Evolutionary conservation across 208 protist genomes (phyloP).

Genomic region (Acanthamoeba pearcei): DNA sequence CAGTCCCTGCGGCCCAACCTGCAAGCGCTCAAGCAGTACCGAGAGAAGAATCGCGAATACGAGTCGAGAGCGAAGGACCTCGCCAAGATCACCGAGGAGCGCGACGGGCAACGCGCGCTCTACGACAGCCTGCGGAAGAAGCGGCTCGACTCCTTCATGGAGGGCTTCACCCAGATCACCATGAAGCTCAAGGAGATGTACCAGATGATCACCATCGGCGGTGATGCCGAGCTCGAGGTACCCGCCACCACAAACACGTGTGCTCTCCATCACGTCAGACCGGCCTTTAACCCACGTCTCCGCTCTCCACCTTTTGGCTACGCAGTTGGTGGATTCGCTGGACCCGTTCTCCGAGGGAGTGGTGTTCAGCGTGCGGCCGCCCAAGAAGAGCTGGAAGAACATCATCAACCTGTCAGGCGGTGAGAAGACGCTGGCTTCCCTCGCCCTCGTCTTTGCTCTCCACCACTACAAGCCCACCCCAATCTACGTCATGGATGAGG

Average conservation of each 20-base stretch:
- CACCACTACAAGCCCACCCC: constrained; percentile 99
- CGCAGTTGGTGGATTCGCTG: constrained; percentile 96
- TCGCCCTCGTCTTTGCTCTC: constrained; percentile 99
- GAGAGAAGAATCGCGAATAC: constrained; percentile 87
- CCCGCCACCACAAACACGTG: neutral
- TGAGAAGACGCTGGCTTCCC: constrained; percentile 99
- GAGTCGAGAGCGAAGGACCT: constrained; percentile 80
- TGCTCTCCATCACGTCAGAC: neutral
- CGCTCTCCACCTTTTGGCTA: neutral
- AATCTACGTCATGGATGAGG: constrained; percentile 99
- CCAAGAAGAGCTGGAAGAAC: constrained; percentile 99
- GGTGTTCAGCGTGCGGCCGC: constrained; percentile 98
- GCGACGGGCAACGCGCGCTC: constrained; percentile 90
- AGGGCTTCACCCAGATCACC: constrained; percentile 98
- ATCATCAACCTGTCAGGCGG: constrained; percentile 99
- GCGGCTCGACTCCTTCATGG: constrained; percentile 98
- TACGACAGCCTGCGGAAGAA: constrained; percentile 90
- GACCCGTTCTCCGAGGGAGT: constrained; percentile 99
- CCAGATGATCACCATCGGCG: constrained; percentile 98
- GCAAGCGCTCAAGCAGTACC: constrained; percentile 95
- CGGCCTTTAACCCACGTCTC: neutral
- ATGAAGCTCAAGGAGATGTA: constrained; percentile 96
- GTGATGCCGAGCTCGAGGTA: constrained; percentile 99
- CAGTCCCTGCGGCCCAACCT: constrained; percentile 96
- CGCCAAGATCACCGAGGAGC: constrained; percentile 82